Base-by-base conservation (phyloP, 306 rosid genomes). In the Inga leiocalycina region DNA sequence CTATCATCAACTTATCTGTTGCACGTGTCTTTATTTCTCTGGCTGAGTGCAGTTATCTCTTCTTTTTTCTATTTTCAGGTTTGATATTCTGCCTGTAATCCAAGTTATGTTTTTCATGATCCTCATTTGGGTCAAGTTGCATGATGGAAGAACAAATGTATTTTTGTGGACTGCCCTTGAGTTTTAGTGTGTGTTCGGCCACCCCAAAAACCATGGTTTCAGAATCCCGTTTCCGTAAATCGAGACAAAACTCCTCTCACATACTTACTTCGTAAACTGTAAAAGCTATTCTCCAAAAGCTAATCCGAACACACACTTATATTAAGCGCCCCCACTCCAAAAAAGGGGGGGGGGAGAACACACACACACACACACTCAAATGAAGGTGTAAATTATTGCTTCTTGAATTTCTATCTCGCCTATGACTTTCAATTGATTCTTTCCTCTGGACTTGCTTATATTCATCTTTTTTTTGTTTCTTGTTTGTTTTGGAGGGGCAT, bases 11-110 rank as follows among this genome's bases (percentile, higher is more conserved):
- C 97, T 52, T 96, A 96, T 87, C 88, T 92, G 82, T 64, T 94
- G 86, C 91, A 86, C 22, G 90, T 90, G 79, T 90, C 98, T 57
- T 84, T 92, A 81, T 94, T 96, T 90, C 89, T 96, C 87, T 96
- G 97, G 97, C 91, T 96, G 68, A 83, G 95, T 84, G 99, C 97
- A 39, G 92, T 96, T 87, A 87, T 96, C 84, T 96, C 99, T 74
- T 96, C 99, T 48, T 90, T 94, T 91, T 96, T 96, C 87, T 96
- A 96, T 84, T 91, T 96, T 86, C 99, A 94, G 93, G 99, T 91
- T 78, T 22, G 34, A 22, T 22, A n/a, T n/a, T n/a, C 34, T 56
- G 24, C 64, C 64, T 56, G 30, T 56, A 10, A 56, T 56, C 64
- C 13, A 2, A 20, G 64, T 12, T 7, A 20, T 56, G 24, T 20